Base-by-base conservation (phyloP, 2,329 filamentous ascomycete genomes). In the Talaromyces sp. region DNA sequence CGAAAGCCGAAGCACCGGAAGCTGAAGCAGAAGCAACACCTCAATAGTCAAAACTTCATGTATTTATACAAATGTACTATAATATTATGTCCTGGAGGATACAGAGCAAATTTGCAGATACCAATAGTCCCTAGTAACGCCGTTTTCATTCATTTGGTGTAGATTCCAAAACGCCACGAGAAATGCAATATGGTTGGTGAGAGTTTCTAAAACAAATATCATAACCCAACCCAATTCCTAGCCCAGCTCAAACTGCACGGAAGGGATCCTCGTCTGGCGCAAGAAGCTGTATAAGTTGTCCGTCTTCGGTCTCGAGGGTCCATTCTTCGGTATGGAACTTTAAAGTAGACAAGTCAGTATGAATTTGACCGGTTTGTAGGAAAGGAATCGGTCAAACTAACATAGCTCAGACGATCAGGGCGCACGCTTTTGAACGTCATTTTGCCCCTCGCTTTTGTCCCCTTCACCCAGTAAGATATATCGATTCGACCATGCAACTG, bases 401-500 rank as follows among this genome's bases (percentile, higher is more conserved):
- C 81, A 72, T 75, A 81, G 31, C 84, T 83, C 74, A 84, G 84
- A 65, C 84, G 83, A 55, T 84, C 83, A 66, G 83, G 86, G 70
- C 94, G 83, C 72, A 84, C 80, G 79, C 90, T 94, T 66, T 82
- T 84, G 75, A 99, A 95, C 70, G 85, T 84, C 84, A 97, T 94
- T 71, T 86, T 81, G 8, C 87, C 94, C 66, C 81, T 78, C 61
- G 77, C 80, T 72, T 82, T 86, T 31, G 86, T 90, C 46, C 94
- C 94, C 77, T 90, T 91, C 29, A 99, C 94, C 77, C 85, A 83
- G 75, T 96, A 97, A 59, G 79, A 79, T 61, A 99, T 90, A 80
- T 97, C 83, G 73, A 99, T 96, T 68, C 86, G 82, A 26, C 94
- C 94, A 76, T 93, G 91, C 73, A 97, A 77, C 80, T 96, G 93